Percentiles rank a stretch among this genome's conserved stretches.
phyloP scores from a whole-genome alignment of 2,329 filamentous ascomycete species.

The Aureobasidium zeae region DNA sequence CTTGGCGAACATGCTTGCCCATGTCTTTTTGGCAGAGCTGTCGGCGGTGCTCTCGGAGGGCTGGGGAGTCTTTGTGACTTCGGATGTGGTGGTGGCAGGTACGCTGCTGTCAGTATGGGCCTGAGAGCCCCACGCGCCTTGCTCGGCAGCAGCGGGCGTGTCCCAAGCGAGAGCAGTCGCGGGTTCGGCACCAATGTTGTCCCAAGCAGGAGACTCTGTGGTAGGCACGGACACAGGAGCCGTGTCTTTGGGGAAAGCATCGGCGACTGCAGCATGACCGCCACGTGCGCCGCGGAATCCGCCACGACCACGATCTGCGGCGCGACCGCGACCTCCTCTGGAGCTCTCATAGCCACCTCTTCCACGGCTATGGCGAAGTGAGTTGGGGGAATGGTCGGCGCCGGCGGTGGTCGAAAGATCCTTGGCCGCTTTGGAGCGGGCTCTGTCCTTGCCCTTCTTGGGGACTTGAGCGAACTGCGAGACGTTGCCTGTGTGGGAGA shows the following conservation, averaged over 20 bases:
- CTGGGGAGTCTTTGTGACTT: slow-evolving; percentile 26
- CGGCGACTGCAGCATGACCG: slow-evolving; percentile 49
- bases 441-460: slow-evolving; percentile 65
- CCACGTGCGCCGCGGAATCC: slow-evolving; percentile 52
- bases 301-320: slow-evolving; percentile 47
- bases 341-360: slow-evolving; percentile 41
- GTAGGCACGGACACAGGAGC: slow-evolving; percentile 52
- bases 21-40: slow-evolving; percentile 41
- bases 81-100: slow-evolving; percentile 26
- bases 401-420: slow-evolving; percentile 46
- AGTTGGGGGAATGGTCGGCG: slow-evolving; percentile 42
- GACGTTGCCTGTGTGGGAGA: slow-evolving; percentile 53
- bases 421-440: slow-evolving; percentile 64
- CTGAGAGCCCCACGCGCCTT: slow-evolving; percentile 37
- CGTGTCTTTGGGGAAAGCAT: slow-evolving; percentile 50
- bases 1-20: slow-evolving; percentile 45
- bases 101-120: slow-evolving; percentile 19
- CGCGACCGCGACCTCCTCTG: slow-evolving; percentile 55
- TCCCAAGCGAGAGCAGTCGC: slow-evolving; percentile 25
- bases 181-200: slow-evolving; percentile 33
- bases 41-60: slow-evolving; percentile 32
- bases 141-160: slow-evolving; percentile 20
- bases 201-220: slow-evolving; percentile 59
- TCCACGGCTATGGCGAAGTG: slow-evolving; percentile 32
- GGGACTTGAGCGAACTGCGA: slow-evolving; percentile 73